phyloP scores from a whole-genome alignment of 129 eudicot species.

The Deinandra increscens region DNA sequence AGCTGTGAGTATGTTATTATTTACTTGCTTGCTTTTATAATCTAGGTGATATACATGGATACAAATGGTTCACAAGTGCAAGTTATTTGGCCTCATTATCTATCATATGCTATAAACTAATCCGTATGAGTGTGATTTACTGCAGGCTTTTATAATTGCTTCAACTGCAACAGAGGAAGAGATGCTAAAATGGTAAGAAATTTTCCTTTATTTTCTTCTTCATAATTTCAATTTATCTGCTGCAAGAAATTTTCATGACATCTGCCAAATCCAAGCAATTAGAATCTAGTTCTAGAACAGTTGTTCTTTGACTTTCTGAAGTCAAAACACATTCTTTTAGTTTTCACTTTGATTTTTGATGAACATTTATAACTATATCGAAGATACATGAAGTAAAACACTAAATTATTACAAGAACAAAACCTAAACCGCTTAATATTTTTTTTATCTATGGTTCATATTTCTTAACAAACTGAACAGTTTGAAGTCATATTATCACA shows the following conservation, averaged over 20 bases:
- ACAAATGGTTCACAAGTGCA: not conserved
- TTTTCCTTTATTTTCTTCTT: not conserved
- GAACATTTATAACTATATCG: not conserved
- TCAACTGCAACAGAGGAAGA: slow-evolving; percentile 54
- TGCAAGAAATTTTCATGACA: not conserved
- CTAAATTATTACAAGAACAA: no score
- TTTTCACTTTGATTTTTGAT: not conserved
- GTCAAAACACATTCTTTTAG: not conserved
- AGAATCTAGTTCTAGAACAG: not conserved
- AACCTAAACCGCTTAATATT: no score
- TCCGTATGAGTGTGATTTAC: slow-evolving; percentile 1
- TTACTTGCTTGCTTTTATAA: not conserved
- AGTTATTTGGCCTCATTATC: not conserved
- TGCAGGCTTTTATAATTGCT: slow-evolving; percentile 59
- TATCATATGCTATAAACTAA: not conserved
- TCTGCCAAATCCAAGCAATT: not conserved
- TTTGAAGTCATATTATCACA: no score
- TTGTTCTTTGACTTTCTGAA: not conserved
- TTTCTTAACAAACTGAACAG: no score
- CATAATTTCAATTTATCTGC: not conserved
- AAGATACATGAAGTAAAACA: not conserved
- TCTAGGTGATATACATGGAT: slow-evolving; percentile 3
- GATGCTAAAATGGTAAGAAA: slow-evolving; percentile 45
- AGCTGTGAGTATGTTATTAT: slow-evolving; percentile 47
- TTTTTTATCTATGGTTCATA: no score